Evolutionary conservation across 164 flowering plant genomes (phyloP), one percentile per base, ranked within the genome.

Genomic region (Stephania yunnanensis): DNA sequence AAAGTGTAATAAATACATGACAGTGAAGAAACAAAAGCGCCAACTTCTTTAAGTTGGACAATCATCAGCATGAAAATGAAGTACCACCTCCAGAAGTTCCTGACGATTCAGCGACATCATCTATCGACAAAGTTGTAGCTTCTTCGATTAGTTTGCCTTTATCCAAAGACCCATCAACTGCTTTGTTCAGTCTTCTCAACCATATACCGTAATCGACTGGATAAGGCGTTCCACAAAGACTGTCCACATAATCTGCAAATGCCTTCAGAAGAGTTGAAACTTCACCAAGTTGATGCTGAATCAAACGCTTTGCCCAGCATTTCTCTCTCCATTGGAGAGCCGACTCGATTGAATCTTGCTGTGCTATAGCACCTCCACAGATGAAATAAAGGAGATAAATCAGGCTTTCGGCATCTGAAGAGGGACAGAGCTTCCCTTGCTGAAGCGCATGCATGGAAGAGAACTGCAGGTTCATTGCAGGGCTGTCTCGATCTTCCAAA

Each of bases 381-480:
- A 83, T 68, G 72, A 86, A 92, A 76, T 80, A 89, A 0, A 92
- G 85, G 67, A 91, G 85, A 71, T 92, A 92, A 52, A 92, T 81
- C 6, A 92, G 87, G 82, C 94, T 91, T 81, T 91, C 97, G 11
- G 92, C 91, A 85, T 92, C 97, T 8, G 97, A 92, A 17, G 92
- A 85, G 11, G 93, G 87, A 78, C 89, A 92, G 10, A 92, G 86
- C 74, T 88, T 89, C 66, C 95, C 95, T 69, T 91, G 92, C 81
- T 91, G 94, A 70, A 92, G 94, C 2, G 95, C 91, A 79, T 90
- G 84, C 20, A 95, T 85, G 10, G 97, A 92, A 15, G 97, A 92
- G 79, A 88, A 92, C 64, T 87, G 91, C 70, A 92, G 79, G 79
- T 91, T 91, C 72, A 91, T 80, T 5, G 87, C 90, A 22, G 97